Evolutionary conservation across 2,329 filamentous ascomycete genomes (phyloP), one percentile per base, ranked within the genome.

Genomic region (Fusarium newnesense): DNA sequence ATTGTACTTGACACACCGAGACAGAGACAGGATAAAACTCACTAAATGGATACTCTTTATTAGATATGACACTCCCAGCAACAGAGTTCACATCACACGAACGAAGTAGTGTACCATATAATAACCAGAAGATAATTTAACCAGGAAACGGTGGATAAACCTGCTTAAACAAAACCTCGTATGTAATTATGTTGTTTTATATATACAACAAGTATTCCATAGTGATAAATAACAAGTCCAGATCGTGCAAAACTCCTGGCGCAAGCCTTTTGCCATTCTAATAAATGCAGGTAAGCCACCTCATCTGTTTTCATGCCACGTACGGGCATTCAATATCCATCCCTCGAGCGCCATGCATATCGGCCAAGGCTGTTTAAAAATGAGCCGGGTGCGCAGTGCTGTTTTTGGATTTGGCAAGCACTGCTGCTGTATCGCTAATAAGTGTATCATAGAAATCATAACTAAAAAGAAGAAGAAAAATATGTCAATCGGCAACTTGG

Each of bases 361-460:
- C 24, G 24, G 30, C n/a, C 46, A 19, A 40, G 32, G 15, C 43
- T 63, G 49, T 26, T 28, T 26, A 26, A 43, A 50, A 43, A 32
- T 30, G 53, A 71, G 61, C 46, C 19, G 26, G 24, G 34, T 34
- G 21, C n/a, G 43, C 59, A 61, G 57, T 52, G 58, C 37, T 52
- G 24, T 46, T 63, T 43, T 59, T 49, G 30, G 43, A 54, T 52
- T 49, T 61, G 37, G 36, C 40, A 43, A 57, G 30, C 26, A 69
- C 62, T 36, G 30, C 34, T 43, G 30, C 39, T 46, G 42, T 28
- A 16, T 52, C 46, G 49, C 57, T 24, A 60, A 67, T 50, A 60
- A 42, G 43, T 67, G n/a, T 50, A 42, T 77, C 73, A 46, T 77
- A 34, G 68, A 67, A 60, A 46, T 75, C 70, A 71, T 71, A 26